Percentiles rank a stretch among this genome's conserved stretches.
phyloP scores from a whole-genome alignment of 192 early-diverging fungal genomes.

The Dissophora ornata region DNA sequence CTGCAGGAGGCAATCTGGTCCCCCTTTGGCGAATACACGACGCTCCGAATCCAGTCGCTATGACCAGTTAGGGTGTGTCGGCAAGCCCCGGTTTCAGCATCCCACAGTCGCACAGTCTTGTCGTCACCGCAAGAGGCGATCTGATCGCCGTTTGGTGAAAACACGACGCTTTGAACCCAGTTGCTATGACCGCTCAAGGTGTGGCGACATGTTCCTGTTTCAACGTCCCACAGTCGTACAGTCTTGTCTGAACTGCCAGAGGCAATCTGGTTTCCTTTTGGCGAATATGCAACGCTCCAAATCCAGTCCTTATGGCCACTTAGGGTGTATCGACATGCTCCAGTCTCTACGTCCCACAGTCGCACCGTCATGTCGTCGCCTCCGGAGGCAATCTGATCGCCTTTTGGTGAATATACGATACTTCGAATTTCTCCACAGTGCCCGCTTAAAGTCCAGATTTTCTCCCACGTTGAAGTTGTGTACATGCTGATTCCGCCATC shows the following conservation, averaged over 20 bases:
- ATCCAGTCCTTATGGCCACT: not conserved
- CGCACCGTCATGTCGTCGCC: not conserved
- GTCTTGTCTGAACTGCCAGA: not conserved
- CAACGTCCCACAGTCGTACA: not conserved
- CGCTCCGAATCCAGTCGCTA: not conserved
- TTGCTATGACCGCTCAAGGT: not conserved
- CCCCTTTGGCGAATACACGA: constrained; percentile 4
- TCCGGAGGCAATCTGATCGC: not conserved
- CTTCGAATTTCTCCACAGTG: not conserved
- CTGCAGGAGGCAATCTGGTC: not conserved
- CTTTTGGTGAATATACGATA: not conserved
- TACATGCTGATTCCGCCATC: constrained; percentile 1
- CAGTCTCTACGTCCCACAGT: not conserved
- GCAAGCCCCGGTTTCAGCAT: not conserved
- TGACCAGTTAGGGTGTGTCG: not conserved
- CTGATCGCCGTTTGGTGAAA: constrained; percentile 1
- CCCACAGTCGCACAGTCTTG: constrained; percentile 14
- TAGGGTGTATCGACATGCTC: not conserved
- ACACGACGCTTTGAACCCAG: not conserved
- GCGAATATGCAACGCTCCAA: not conserved
- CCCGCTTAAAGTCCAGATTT: not conserved
- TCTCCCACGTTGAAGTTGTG: constrained; percentile 4
- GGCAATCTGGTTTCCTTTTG: not conserved
- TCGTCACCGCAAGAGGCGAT: constrained; percentile 2
- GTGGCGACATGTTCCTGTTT: not conserved